Percentiles rank a stretch among this genome's conserved stretches.
Evolutionary conservation across 768 basidiomycete genomes (phyloP).

Genomic region (Austroboletus eburneus): DNA sequence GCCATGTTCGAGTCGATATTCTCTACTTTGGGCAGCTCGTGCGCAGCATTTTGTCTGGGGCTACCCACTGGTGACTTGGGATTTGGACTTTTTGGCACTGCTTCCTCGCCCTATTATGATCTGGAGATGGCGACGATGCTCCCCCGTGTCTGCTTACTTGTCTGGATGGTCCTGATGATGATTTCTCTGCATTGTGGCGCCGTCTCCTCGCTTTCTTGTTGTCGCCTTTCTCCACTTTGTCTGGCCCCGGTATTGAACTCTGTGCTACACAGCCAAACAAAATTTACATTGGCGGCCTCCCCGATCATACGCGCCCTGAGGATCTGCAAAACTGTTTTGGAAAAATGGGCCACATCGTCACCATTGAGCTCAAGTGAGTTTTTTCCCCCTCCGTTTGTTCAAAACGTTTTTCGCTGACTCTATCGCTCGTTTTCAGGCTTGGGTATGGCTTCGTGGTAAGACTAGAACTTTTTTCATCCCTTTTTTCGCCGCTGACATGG

Average conservation of each 20-base stretch:
- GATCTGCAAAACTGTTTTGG: slow-evolving; percentile 85
- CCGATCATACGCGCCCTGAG: slow-evolving; percentile 81
- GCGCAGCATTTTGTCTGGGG: slow-evolving; percentile 14
- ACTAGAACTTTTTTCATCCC: slow-evolving; percentile 5
- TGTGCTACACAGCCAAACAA: slow-evolving; percentile 85
- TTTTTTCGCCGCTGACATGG: neutral
- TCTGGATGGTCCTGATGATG: slow-evolving; percentile 31
- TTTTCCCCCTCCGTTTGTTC: slow-evolving; percentile 12
- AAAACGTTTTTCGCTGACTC: slow-evolving; percentile 10
- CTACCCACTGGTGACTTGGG: slow-evolving; percentile 17
- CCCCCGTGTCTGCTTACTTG: slow-evolving; percentile 33
- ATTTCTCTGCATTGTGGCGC: slow-evolving; percentile 34
- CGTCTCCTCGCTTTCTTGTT: slow-evolving; percentile 40
- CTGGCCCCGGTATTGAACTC: slow-evolving; percentile 59
- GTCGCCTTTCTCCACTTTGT: slow-evolving; percentile 46
- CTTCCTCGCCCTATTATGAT: slow-evolving; percentile 29
- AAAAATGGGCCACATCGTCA: slow-evolving; percentile 70
- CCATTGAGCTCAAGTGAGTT: slow-evolving; percentile 81
- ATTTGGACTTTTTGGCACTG: slow-evolving; percentile 14
- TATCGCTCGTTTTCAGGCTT: slow-evolving; percentile 42
- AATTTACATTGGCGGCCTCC: slow-evolving; percentile 87
- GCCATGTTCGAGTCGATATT: slow-evolving; percentile 17
- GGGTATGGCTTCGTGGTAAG: slow-evolving; percentile 91
- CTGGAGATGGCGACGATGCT: slow-evolving; percentile 26
- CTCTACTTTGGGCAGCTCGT: slow-evolving; percentile 12